Base-by-base conservation (phyloP, 1,139 yeast genomes). In the Taphrina betulina region DNA sequence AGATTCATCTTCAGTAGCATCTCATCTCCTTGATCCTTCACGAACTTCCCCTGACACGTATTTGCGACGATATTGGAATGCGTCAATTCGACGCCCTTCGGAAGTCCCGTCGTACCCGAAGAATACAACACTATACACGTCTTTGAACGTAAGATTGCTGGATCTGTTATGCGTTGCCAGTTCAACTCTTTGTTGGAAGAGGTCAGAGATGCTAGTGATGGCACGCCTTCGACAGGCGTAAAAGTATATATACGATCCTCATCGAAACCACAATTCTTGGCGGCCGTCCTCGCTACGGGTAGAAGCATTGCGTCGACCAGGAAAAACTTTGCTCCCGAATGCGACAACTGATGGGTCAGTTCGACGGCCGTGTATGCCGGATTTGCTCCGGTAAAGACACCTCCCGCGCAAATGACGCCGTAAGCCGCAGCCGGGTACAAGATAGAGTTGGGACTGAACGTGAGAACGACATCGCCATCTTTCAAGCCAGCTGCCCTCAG, bases 31-130 rank as follows among this genome's bases (percentile, higher is more conserved):
- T 41, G 54, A 20, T 50, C 54, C 31, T 46, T 33, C 28, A 50
- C 54, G 26, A 28, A 42, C 40, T 35, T 37, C 10, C 36, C 19
- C 23, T 60, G 62, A 29, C 63, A 61, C 7, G 62, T 54, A 59
- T 72, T 70, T 29, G 71, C 61, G 8, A 70, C 61, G 48, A 72
- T 63, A 59, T 72, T 72, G 58, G 59, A 68, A 59, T 85, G 88
- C 12, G 81, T 74, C 60, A 83, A 74, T 56, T 78, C 78, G 20
- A 83, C 92, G 24, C 86, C 87, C 65, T 82, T 82, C 8, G 87
- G 85, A 14, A 53, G 52, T 43, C 73, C 90, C 1, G 88, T 81
- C n/a, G 92, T 83, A 31, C 92, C 92, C 2, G 88, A 81, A 2
- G 94, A 84, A 68, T 84, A 85, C 60, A 68, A 60, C 67, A 70